Conservation (phyloP, 169 alveolate genomes). For the Babesia caballi region DNA sequence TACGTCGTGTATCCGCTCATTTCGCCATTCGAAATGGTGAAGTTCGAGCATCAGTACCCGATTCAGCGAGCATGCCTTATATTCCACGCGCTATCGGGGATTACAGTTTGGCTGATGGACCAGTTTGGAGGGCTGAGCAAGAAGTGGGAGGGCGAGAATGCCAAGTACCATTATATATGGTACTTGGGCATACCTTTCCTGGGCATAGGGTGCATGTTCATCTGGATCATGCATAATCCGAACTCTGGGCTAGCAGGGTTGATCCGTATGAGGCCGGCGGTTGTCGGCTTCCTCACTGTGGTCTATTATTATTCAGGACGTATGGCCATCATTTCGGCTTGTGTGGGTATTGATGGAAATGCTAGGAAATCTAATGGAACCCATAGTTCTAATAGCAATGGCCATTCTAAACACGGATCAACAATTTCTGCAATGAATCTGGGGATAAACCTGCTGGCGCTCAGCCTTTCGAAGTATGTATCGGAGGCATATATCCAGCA, state of each 20-base stretch:
- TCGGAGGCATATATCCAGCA: conserved; percentile 24
- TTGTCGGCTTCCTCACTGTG: conserved; percentile 23
- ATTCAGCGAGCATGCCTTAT: conserved; percentile 6
- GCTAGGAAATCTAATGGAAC: not conserved
- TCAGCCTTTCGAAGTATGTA: conserved; percentile 6
- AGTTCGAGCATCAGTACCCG: conserved; percentile 3
- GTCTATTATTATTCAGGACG: conserved; percentile 1
- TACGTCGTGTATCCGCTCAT: conserved; percentile 28
- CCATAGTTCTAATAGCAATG: not conserved
- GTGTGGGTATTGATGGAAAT: not conserved
- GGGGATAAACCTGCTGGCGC: conserved; percentile 8
- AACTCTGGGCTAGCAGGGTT: not conserved
- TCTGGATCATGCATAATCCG: conserved; percentile 18
- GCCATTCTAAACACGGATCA: not conserved
- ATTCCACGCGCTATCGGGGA: conserved; percentile 2
- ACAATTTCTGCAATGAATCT: conserved; percentile 1
- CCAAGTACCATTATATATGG: not conserved
- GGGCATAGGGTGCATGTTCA: not conserved
- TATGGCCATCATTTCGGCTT: not conserved
- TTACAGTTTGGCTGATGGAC: not conserved
- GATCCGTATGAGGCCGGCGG: conserved; percentile 3
- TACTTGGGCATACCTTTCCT: not conserved
- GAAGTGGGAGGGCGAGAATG: not conserved
- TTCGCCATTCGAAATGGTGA: conserved; percentile 34
- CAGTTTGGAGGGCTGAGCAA: not conserved